Conservation (phyloP, 495 filamentous ascomycete species). For the Hypoxylon fragiforme region DNA sequence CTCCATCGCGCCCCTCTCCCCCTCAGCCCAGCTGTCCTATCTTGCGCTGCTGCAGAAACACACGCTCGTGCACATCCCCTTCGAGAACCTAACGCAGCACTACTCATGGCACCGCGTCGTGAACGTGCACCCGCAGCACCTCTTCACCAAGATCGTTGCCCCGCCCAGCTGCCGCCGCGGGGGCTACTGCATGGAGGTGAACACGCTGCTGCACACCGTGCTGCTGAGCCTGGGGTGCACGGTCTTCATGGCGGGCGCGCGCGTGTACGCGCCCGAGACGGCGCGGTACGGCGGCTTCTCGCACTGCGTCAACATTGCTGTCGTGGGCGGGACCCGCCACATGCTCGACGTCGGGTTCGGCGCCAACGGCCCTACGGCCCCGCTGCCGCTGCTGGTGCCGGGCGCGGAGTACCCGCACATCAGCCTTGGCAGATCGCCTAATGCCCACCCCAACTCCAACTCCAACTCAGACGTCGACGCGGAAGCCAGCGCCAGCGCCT, state of each 20-base stretch:
- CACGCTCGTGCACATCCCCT: slow-evolving; percentile 66
- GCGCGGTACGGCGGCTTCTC: slow-evolving; percentile 30
- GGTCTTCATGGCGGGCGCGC: slow-evolving; percentile 51
- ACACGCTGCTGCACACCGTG: slow-evolving; percentile 65
- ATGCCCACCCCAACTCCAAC: too few relatives aligned
- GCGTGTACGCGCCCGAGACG: slow-evolving; percentile 33
- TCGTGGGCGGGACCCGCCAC: slow-evolving; percentile 53
- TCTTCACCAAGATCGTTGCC: slow-evolving; percentile 68
- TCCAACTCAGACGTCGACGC: too few relatives aligned
- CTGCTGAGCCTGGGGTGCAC: slow-evolving; percentile 64
- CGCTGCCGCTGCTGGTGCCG: slow-evolving; percentile 37
- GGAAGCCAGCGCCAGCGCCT: too few relatives aligned
- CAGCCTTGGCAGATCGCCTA: neutral
- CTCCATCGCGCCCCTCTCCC: neutral
- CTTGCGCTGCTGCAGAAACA: slow-evolving; percentile 48
- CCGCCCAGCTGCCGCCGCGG: slow-evolving; percentile 45
- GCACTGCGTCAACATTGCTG: slow-evolving; percentile 73
- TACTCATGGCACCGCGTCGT: slow-evolving; percentile 54
- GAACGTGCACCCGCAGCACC: slow-evolving; percentile 56
- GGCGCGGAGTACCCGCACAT: slow-evolving; percentile 16
- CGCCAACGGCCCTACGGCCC: slow-evolving; percentile 38
- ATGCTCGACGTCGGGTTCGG: slow-evolving; percentile 77
- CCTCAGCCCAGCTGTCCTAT: slow-evolving; percentile 31
- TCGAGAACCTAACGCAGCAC: slow-evolving; percentile 65
- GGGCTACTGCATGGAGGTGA: slow-evolving; percentile 80